Conservation (phyloP, 2,329 filamentous ascomycete species). For the Penicillium polonicum region DNA sequence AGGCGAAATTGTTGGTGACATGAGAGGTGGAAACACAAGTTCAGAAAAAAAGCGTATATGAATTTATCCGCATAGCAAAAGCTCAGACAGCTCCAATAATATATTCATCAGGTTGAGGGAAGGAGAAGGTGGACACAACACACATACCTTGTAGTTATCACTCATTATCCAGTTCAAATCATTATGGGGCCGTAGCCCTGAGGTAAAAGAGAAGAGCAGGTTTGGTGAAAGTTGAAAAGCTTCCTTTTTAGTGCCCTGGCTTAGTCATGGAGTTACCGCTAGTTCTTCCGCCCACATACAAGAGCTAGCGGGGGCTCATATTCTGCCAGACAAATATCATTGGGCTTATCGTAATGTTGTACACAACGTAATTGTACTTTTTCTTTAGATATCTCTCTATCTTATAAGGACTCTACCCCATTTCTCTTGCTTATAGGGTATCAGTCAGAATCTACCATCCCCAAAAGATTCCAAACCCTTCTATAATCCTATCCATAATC, state of each 20-base stretch:
- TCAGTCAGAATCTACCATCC: background rate
- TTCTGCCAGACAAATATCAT: conserved; percentile 8
- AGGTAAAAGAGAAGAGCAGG: conserved; percentile 15
- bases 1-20: background rate
- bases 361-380: background rate
- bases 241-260: conserved; percentile 19
- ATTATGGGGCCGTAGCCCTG: conserved; percentile 35
- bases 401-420: background rate
- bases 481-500: background rate
- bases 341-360: background rate
- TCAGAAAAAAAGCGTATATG: conserved; percentile 52
- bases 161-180: conserved; percentile 30
- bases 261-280: conserved; percentile 12
- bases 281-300: background rate
- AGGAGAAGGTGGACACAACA: background rate
- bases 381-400: background rate
- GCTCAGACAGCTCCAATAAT: conserved; percentile 79
- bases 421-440: background rate
- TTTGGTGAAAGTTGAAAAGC: conserved; percentile 3
- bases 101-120: conserved; percentile 54
- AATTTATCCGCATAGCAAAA: conserved; percentile 59
- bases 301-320: background rate
- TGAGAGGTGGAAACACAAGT: conserved; percentile 9
- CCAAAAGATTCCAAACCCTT: background rate
- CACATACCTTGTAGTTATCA: conserved; percentile 32